Percentiles rank a stretch among this genome's conserved stretches.
These are phyloP conservation scores for Kodamaea suecica DNA, from an alignment of 1,139 yeast species.

Conservation along the genomic window DNA sequence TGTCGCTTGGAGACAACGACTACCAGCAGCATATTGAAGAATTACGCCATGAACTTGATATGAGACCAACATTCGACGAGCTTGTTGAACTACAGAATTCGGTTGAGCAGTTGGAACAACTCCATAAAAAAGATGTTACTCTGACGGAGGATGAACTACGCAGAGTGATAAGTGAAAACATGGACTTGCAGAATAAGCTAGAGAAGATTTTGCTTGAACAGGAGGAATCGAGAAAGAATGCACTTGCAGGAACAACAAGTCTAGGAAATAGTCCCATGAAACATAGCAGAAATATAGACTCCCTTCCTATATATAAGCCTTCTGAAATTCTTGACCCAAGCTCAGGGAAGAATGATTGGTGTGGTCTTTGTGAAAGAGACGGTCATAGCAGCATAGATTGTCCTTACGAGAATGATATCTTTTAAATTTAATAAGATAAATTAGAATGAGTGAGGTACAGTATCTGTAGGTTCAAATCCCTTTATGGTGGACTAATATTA, in stretches of 20 bases:
- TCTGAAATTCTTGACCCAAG: slow-evolving; percentile 57
- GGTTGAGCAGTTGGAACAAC: slow-evolving; percentile 22
- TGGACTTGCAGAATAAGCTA: slow-evolving; percentile 17
- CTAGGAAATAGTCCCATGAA: not conserved
- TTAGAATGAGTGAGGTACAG: not conserved
- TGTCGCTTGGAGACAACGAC: slow-evolving; percentile 12
- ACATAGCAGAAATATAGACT: not conserved
- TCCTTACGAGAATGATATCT: slow-evolving; percentile 71
- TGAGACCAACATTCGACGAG: slow-evolving; percentile 25
- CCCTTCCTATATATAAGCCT: slow-evolving; percentile 52
- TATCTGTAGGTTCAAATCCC: too few relatives aligned
- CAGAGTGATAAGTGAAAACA: slow-evolving; percentile 21
- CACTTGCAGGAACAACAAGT: slow-evolving; percentile 8
- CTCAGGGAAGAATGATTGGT: slow-evolving; percentile 76
- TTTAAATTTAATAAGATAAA: slow-evolving; percentile 17
- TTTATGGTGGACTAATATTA: too few relatives aligned
- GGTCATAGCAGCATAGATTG: slow-evolving; percentile 88
- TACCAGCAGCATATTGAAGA: slow-evolving; percentile 19
- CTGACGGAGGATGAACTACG: slow-evolving; percentile 29
- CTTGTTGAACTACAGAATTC: slow-evolving; percentile 24
- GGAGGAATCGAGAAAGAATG: slow-evolving; percentile 13
- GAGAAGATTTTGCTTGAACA: slow-evolving; percentile 16
- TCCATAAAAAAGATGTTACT: slow-evolving; percentile 31
- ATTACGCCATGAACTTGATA: slow-evolving; percentile 24
- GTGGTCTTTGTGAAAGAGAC: slow-evolving; percentile 85